Conservation (phyloP, 2,329 filamentous ascomycete species). For the Arachnomyces sp. region DNA sequence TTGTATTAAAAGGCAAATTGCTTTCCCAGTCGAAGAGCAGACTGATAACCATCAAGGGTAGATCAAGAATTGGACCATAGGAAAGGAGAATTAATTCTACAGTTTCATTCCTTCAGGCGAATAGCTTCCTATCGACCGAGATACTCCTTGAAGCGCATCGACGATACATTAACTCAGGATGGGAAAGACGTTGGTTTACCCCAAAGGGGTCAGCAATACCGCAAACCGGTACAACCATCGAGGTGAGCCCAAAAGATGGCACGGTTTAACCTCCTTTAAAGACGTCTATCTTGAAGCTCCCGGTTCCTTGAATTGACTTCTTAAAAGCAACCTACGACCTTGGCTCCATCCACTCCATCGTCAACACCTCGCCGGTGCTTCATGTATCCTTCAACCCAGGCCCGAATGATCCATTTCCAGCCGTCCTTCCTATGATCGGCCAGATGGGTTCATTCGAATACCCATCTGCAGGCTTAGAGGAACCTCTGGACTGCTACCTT, state of each 20-base stretch:
- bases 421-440: conserved; percentile 77
- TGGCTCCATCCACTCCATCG: conserved; percentile 63
- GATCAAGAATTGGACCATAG: no score
- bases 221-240: conserved; percentile 60
- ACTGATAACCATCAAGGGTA: no score
- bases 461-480: conserved; percentile 51
- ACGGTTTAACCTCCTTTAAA: neutral
- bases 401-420: conserved; percentile 60
- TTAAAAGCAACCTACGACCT: conserved; percentile 63
- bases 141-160: neutral
- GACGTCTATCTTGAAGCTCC: neutral
- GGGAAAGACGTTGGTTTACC: conserved; percentile 47
- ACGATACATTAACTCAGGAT: conserved; percentile 20
- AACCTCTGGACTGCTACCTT: conserved; percentile 68
- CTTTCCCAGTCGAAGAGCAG: no score
- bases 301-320: conserved; percentile 1
- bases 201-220: conserved; percentile 56
- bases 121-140: neutral
- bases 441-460: conserved; percentile 66
- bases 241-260: conserved; percentile 39
- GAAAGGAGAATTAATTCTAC: no score
- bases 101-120: no score
- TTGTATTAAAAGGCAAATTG: no score
- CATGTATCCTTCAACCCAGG: conserved; percentile 69
- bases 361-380: conserved; percentile 66